phyloP scores from a whole-genome alignment of 2,329 filamentous ascomycete genomes.

The Paramyrothecium sp. region DNA sequence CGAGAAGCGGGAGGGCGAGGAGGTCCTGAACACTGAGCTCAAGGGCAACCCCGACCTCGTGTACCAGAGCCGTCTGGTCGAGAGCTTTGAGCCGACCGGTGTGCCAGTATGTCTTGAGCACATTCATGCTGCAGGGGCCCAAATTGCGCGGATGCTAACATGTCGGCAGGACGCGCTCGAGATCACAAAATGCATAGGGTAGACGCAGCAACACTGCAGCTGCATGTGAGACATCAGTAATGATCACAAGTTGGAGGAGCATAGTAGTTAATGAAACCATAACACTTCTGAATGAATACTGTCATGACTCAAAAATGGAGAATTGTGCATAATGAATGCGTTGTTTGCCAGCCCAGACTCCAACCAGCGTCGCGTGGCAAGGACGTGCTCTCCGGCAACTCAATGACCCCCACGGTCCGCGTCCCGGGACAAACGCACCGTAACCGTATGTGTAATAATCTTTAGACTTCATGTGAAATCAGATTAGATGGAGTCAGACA shows the following conservation, averaged over 20 bases:
- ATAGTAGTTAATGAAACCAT: too few species aligned
- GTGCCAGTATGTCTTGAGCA: constrained; percentile 50
- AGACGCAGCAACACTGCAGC: constrained; percentile 11
- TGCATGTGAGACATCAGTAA: neutral
- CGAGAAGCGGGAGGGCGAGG: constrained; percentile 53
- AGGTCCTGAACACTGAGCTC: constrained; percentile 25
- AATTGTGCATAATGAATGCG: too few species aligned
- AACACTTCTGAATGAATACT: too few species aligned
- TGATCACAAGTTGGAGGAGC: too few species aligned
- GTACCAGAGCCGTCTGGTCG: constrained; percentile 62
- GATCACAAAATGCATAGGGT: constrained; percentile 56
- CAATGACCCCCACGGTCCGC: neutral
- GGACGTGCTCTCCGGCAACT: too few species aligned
- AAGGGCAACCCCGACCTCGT: constrained; percentile 62
- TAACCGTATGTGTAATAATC: neutral
- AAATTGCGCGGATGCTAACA: constrained; percentile 14
- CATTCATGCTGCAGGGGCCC: neutral
- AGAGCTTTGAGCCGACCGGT: constrained; percentile 69
- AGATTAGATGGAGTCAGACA: neutral
- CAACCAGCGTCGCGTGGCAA: too few species aligned
- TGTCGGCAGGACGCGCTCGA: constrained; percentile 62
- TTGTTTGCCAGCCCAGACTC: too few species aligned
- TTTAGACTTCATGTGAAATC: neutral
- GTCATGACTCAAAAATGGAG: too few species aligned
- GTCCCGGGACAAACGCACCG: neutral